Conservation (phyloP, 306 rosid genomes). For the Gastrolobium bilobum region DNA sequence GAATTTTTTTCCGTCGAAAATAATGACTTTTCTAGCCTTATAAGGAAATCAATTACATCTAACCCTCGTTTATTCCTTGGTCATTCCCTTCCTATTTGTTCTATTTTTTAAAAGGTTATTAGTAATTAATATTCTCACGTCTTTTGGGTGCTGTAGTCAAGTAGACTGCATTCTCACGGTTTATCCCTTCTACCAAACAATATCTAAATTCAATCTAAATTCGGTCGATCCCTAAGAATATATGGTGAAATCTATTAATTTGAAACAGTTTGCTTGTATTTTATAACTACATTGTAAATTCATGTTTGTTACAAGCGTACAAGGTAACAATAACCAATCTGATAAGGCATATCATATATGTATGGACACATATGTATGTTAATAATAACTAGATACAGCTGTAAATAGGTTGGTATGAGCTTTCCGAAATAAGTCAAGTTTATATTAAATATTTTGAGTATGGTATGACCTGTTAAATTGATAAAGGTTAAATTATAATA, state of each 20-base stretch:
- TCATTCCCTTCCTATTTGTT: neutral
- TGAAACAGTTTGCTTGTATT: slow-evolving; percentile 7
- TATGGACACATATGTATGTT: neutral
- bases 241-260: slow-evolving; percentile 22
- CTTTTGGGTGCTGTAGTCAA: neutral
- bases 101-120: neutral
- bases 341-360: neutral
- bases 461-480: no score
- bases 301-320: neutral
- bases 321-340: neutral
- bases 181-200: slow-evolving; percentile 18
- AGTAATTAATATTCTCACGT: neutral
- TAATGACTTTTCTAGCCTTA: no score
- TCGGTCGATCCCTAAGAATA: neutral
- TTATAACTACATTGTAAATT: neutral
- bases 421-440: no score
- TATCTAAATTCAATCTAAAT: slow-evolving; percentile 7
- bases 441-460: no score
- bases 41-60: neutral
- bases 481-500: no score
- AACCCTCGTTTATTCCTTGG: no score
- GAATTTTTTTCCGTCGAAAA: no score
- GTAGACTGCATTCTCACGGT: slow-evolving; percentile 21
- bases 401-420: no score
- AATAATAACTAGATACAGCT: no score